Evolutionary conservation across 1,284 basidiomycete species (phyloP).

Genomic region (Trichosporon faecale): DNA sequence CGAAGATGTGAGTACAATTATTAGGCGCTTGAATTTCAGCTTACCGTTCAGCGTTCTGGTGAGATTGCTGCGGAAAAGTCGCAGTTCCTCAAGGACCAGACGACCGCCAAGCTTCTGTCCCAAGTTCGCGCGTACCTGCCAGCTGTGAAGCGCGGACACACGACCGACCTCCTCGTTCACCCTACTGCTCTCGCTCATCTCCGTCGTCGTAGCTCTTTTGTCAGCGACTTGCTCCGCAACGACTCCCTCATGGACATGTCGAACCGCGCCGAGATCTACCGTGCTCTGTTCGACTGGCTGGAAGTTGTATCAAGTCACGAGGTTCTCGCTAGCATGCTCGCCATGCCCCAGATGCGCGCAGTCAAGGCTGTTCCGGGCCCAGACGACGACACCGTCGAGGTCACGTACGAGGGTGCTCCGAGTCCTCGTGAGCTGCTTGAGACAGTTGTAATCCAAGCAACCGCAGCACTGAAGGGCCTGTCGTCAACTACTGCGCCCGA

Average conservation of each 20-base stretch:
- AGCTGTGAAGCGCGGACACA: constrained; percentile 65
- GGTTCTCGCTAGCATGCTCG: constrained; percentile 86
- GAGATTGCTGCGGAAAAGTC: constrained; percentile 67
- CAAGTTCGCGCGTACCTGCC: constrained; percentile 75
- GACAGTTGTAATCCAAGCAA: constrained; percentile 80
- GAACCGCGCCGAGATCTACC: constrained; percentile 77
- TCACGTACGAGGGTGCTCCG: constrained; percentile 81
- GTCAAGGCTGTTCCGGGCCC: constrained; percentile 17
- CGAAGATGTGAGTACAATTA: constrained; percentile 68
- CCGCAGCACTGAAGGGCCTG: constrained; percentile 77
- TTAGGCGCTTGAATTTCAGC: background rate
- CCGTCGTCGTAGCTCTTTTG: constrained; percentile 77
- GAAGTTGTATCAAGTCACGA: constrained; percentile 90
- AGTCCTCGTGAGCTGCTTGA: constrained; percentile 85
- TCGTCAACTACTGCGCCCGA: constrained; percentile 55
- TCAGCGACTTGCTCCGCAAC: constrained; percentile 77
- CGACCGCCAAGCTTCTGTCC: constrained; percentile 64
- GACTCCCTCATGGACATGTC: constrained; percentile 91
- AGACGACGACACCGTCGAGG: constrained; percentile 33
- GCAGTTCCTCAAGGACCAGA: constrained; percentile 69
- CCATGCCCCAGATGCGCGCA: constrained; percentile 84
- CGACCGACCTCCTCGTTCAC: constrained; percentile 82
- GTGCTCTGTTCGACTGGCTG: constrained; percentile 83
- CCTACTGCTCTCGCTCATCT: constrained; percentile 84
- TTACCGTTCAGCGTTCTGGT: constrained; percentile 62